A percentile compares a stretch with the other conserved stretches of the same genome.
These are phyloP conservation scores for Helenozyma baotianmanensis DNA, from an alignment of 805 yeast genomes.

Conservation along the genomic window DNA sequence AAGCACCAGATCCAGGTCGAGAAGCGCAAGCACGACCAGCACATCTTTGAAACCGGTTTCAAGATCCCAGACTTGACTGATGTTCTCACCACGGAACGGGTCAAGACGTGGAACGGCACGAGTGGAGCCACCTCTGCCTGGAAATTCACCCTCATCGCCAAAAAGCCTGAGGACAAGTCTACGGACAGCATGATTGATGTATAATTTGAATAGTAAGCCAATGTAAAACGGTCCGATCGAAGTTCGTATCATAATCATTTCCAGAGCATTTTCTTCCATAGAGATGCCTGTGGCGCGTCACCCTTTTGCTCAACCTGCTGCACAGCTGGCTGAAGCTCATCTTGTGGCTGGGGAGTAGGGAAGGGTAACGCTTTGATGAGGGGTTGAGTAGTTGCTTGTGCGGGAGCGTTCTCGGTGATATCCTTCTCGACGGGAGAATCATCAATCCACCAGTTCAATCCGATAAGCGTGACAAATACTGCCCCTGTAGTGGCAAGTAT, in stretches of 20 bases:
- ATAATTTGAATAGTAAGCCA: no score
- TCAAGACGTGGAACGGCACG: conserved; percentile 78
- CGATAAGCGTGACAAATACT: conserved; percentile 17
- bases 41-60: conserved; percentile 64
- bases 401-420: neutral
- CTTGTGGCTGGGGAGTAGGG: no score
- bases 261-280: conserved; percentile 11
- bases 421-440: conserved; percentile 1
- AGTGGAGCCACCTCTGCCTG: conserved; percentile 70
- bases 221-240: no score
- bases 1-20: conserved; percentile 66
- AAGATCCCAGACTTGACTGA: conserved; percentile 70
- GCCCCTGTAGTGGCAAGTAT: conserved; percentile 26
- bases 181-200: no score
- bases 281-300: neutral
- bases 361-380: no score
- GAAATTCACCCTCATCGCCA: conserved; percentile 40
- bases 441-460: conserved; percentile 23
- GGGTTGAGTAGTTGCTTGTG: no score
- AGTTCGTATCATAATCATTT: no score
- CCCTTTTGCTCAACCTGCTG: no score
- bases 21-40: conserved; percentile 54
- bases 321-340: no score
- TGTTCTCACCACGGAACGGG: conserved; percentile 48
- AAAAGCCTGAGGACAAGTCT: conserved; percentile 10